Conservation (phyloP, 192 early-diverging fungal species). For the Umbelopsis vinacea region DNA sequence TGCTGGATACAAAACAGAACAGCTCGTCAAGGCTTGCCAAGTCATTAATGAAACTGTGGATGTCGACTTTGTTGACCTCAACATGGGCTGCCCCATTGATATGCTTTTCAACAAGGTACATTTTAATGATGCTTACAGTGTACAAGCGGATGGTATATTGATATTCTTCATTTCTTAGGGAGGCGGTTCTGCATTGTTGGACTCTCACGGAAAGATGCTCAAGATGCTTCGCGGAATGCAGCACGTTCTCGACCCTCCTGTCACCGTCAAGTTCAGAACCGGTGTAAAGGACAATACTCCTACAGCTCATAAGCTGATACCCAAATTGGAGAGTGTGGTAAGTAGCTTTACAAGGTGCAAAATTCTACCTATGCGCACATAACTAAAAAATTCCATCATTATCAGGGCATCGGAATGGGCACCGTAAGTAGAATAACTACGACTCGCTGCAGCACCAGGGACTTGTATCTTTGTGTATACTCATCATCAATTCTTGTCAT, state of each 20-base stretch:
- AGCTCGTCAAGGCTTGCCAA: constrained; percentile 68
- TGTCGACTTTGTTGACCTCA: constrained; percentile 96
- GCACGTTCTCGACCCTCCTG: constrained; percentile 71
- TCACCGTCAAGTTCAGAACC: constrained; percentile 92
- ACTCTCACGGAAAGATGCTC: constrained; percentile 62
- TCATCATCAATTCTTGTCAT: background rate
- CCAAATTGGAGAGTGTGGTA: constrained; percentile 65
- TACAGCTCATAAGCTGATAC: constrained; percentile 76
- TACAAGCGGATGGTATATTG: background rate
- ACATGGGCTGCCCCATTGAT: constrained; percentile 97
- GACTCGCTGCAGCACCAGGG: too few relatives aligned
- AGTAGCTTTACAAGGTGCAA: constrained; percentile 3
- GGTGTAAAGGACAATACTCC: constrained; percentile 66
- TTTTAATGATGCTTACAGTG: background rate
- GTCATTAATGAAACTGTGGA: constrained; percentile 65
- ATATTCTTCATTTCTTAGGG: constrained; percentile 55
- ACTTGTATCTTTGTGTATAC: background rate
- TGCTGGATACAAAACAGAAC: constrained; percentile 63
- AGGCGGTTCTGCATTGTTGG: constrained; percentile 82
- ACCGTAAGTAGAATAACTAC: constrained; percentile 46
- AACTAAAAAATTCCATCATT: background rate
- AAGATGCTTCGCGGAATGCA: constrained; percentile 81
- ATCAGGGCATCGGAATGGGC: constrained; percentile 57
- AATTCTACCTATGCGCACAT: background rate
- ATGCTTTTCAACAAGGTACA: constrained; percentile 69